phyloP scores from a whole-genome alignment of 495 filamentous ascomycete genomes.

The Podospora pseudocomata region DNA sequence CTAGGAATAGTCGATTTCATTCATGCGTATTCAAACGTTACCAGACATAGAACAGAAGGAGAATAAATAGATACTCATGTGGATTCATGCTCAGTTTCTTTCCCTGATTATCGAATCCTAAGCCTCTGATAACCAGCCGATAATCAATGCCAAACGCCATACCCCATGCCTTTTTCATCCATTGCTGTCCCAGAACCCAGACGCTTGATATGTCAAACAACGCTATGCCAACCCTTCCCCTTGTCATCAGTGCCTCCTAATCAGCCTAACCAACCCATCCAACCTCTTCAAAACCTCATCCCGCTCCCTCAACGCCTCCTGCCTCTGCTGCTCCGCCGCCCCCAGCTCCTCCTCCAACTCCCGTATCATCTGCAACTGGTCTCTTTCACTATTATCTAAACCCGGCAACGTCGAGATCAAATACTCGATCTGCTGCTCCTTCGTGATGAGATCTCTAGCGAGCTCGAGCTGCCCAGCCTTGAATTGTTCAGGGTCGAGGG shows the following conservation, averaged over 20 bases:
- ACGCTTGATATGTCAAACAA: not conserved
- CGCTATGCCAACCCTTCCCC: not conserved
- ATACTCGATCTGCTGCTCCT: constrained; percentile 92
- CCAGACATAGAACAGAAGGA: not conserved
- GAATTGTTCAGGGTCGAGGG: constrained; percentile 65
- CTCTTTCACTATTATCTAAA: constrained; percentile 75
- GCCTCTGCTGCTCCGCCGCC: constrained; percentile 67
- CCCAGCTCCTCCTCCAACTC: constrained; percentile 74
- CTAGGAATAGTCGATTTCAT: not conserved
- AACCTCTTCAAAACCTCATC: constrained; percentile 62
- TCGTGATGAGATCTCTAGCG: constrained; percentile 78
- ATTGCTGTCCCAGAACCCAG: not conserved
- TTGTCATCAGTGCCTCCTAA: constrained; percentile 45
- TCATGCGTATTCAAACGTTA: not conserved
- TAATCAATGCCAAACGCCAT: not conserved
- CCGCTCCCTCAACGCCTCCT: constrained; percentile 66
- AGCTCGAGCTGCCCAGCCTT: constrained; percentile 71
- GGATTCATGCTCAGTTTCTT: not conserved
- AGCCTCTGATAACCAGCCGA: not conserved
- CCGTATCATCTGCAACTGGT: constrained; percentile 71
- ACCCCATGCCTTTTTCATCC: not conserved
- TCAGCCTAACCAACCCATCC: constrained; percentile 60
- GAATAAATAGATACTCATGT: not conserved
- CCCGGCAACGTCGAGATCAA: constrained; percentile 83
- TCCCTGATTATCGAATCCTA: not conserved